A percentile compares a stretch with the other conserved stretches of the same genome.
These are phyloP conservation scores for Paecilomyces sp. DNA, from an alignment of 2,329 filamentous ascomycete species.

Conservation along the genomic window DNA sequence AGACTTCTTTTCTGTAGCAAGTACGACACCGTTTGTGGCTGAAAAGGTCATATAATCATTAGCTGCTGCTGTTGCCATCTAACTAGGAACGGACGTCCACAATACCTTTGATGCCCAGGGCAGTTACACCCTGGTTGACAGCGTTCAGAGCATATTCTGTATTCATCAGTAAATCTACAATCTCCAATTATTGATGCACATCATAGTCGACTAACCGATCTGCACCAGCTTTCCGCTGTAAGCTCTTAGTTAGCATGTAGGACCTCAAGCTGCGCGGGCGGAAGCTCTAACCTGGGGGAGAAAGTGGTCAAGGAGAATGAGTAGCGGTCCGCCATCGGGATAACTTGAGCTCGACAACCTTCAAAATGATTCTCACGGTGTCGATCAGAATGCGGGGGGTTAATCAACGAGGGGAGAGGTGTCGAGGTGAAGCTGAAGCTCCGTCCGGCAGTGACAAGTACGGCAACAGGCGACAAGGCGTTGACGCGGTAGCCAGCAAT, in stretches of 20 bases:
- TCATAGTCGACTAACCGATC: slow-evolving; percentile 60
- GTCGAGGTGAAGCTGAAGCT: slow-evolving; percentile 20
- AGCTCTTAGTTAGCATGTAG: slow-evolving; percentile 37
- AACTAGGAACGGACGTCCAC: slow-evolving; percentile 1
- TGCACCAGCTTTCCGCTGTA: slow-evolving; percentile 95
- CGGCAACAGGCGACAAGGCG: slow-evolving; percentile 22
- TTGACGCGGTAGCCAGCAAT: slow-evolving; percentile 19
- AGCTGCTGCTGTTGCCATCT: slow-evolving; percentile 6
- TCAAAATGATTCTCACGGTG: not conserved
- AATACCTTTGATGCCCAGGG: slow-evolving; percentile 94
- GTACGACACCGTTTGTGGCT: slow-evolving; percentile 98
- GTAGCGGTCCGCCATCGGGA: slow-evolving; percentile 90
- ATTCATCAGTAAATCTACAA: slow-evolving; percentile 13
- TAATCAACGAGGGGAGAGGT: slow-evolving; percentile 3
- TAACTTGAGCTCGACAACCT: slow-evolving; percentile 12
- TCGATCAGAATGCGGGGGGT: slow-evolving; percentile 5
- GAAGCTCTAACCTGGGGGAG: slow-evolving; percentile 79
- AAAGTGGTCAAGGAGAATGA: slow-evolving; percentile 99
- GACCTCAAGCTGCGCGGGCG: slow-evolving; percentile 6
- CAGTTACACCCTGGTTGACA: slow-evolving; percentile 98
- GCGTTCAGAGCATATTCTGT: slow-evolving; percentile 98
- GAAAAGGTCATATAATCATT: slow-evolving; percentile 6
- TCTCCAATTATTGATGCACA: slow-evolving; percentile 2
- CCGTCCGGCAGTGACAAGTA: slow-evolving; percentile 2
- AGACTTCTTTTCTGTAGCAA: slow-evolving; percentile 99